phyloP scores from a whole-genome alignment of 495 filamentous ascomycete species.

The Daldinia vernicosa region DNA sequence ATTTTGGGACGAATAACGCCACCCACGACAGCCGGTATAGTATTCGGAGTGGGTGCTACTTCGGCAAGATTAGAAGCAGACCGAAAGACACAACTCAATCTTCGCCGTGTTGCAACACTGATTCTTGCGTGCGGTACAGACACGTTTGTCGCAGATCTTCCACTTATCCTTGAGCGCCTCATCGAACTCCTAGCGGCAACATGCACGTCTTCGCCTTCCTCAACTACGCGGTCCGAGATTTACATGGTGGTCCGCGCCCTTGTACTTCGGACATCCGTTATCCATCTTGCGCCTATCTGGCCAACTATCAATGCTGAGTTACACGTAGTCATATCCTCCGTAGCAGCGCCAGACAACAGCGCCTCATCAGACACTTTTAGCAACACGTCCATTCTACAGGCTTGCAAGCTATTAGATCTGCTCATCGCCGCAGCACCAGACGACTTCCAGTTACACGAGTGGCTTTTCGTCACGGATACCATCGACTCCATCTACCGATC shows the following conservation, averaged over 20 bases:
- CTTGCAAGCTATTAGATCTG: conserved; percentile 89
- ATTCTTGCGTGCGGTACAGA: conserved; percentile 78
- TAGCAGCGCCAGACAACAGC: conserved; percentile 72
- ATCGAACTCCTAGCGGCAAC: conserved; percentile 89
- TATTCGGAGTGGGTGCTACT: conserved; percentile 96
- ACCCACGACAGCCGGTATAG: conserved; percentile 93
- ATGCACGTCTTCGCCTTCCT: conserved; percentile 88
- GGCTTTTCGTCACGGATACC: conserved; percentile 96
- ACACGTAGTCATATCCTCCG: conserved; percentile 79
- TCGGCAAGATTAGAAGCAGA: conserved; percentile 95
- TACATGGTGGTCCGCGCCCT: conserved; percentile 89
- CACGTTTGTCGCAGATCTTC: conserved; percentile 79
- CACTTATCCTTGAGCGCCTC: conserved; percentile 79
- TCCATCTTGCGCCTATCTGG: conserved; percentile 86
- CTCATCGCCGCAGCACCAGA: conserved; percentile 87
- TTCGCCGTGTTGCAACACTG: conserved; percentile 81
- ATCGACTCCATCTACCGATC: conserved; percentile 95
- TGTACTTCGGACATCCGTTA: conserved; percentile 74
- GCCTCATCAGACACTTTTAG: conserved; percentile 73
- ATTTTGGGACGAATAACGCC: conserved; percentile 78
- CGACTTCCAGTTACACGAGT: conserved; percentile 94
- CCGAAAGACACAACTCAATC: conserved; percentile 88
- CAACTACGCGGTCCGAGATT: conserved; percentile 84
- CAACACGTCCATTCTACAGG: conserved; percentile 79
- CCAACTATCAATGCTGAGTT: conserved; percentile 88